Evolutionary conservation across 2,329 filamentous ascomycete species (phyloP).

Genomic region (Clonostachys solani): DNA sequence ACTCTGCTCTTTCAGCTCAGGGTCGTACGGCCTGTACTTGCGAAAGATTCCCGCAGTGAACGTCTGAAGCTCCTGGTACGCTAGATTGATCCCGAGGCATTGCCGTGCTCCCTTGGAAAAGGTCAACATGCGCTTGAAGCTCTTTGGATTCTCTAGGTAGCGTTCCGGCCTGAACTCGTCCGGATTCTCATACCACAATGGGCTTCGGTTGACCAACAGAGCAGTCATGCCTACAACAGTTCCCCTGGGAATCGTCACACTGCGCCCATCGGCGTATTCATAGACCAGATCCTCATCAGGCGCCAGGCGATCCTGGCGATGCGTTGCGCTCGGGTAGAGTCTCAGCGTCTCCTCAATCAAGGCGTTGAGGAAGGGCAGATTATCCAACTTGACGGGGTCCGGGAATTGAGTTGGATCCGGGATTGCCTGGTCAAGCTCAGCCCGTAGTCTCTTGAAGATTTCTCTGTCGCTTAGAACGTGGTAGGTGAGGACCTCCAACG

Average conservation of each 20-base stretch:
- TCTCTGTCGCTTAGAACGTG: slow-evolving; percentile 24
- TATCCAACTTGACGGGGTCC: slow-evolving; percentile 17
- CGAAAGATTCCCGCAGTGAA: slow-evolving; percentile 11
- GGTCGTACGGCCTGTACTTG: slow-evolving; percentile 10
- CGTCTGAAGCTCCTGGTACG: slow-evolving; percentile 11
- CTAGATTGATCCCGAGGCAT: slow-evolving; percentile 11
- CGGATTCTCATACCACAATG: slow-evolving; percentile 12
- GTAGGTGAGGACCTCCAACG: slow-evolving; percentile 25
- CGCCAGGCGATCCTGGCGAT: slow-evolving; percentile 17
- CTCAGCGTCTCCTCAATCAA: slow-evolving; percentile 31
- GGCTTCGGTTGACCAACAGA: slow-evolving; percentile 14
- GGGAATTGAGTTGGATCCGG: slow-evolving; percentile 4
- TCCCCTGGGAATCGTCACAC: slow-evolving; percentile 19
- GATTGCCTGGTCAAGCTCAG: slow-evolving; percentile 20
- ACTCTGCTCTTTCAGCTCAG: neutral
- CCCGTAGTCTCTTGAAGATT: slow-evolving; percentile 18
- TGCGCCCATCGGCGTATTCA: slow-evolving; percentile 8
- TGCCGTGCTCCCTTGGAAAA: slow-evolving; percentile 11
- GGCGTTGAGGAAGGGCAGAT: slow-evolving; percentile 29
- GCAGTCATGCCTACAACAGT: slow-evolving; percentile 30
- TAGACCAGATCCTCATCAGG: slow-evolving; percentile 21
- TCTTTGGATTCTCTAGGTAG: slow-evolving; percentile 8
- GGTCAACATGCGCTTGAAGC: slow-evolving; percentile 4
- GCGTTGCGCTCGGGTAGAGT: slow-evolving; percentile 28
- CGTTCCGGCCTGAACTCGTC: slow-evolving; percentile 15